Evolutionary conservation across 164 flowering plant species (phyloP).

Genomic region (Kingdonia uniflora): DNA sequence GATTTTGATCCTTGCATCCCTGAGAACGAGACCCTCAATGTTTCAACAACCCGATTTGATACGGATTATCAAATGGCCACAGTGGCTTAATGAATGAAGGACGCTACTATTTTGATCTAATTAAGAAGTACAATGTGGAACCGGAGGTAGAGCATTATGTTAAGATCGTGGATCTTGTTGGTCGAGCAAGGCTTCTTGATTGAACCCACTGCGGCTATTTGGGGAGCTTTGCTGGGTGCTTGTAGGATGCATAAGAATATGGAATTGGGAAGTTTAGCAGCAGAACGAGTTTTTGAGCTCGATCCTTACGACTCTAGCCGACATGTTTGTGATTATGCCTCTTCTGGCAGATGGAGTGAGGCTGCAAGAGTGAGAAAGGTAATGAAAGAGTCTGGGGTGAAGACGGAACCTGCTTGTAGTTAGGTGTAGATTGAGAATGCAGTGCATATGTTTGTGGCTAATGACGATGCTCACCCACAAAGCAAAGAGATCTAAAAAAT

Average conservation of each 20-base stretch:
- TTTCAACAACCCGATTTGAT: no score
- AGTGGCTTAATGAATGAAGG: slow-evolving; percentile 54
- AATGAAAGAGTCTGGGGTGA: slow-evolving; percentile 49
- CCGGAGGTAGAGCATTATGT: slow-evolving; percentile 48
- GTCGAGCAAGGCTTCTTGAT: slow-evolving; percentile 58
- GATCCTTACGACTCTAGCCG: slow-evolving; percentile 60
- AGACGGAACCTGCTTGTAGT: slow-evolving; percentile 66
- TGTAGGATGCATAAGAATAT: slow-evolving; percentile 58
- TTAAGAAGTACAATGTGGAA: slow-evolving; percentile 35
- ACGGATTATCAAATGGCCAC: no score
- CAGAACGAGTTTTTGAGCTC: slow-evolving; percentile 50
- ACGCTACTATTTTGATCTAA: slow-evolving; percentile 34
- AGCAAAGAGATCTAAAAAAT: slow-evolving; percentile 29
- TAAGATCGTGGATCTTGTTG: slow-evolving; percentile 56
- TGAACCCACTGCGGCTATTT: slow-evolving; percentile 44
- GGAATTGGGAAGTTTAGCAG: slow-evolving; percentile 54
- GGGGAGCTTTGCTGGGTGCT: slow-evolving; percentile 65
- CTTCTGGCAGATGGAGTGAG: slow-evolving; percentile 46
- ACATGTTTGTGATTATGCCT: slow-evolving; percentile 51
- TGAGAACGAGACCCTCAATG: no score
- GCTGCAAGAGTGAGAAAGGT: no score
- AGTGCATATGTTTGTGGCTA: slow-evolving; percentile 43
- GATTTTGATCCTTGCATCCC: no score
- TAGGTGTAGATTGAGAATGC: slow-evolving; percentile 63
- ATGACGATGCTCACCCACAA: no score